Evolutionary conservation across 345 rosid genomes (phyloP), one percentile per base, ranked within the genome.

Genomic region (Nasturtium officinale): DNA sequence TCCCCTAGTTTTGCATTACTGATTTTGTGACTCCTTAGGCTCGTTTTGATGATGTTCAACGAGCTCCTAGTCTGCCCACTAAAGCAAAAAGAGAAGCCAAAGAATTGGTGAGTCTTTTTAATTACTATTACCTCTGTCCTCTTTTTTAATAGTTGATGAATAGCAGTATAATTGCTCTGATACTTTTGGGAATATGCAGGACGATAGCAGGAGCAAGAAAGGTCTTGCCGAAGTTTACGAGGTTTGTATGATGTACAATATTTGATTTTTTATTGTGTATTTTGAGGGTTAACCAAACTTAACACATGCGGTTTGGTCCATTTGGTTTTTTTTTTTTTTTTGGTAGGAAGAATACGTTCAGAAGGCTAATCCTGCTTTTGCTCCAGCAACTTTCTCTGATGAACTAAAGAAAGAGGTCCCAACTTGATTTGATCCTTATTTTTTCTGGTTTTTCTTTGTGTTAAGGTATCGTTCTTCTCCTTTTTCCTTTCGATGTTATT

Each of bases 201-300:
- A 95, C 57, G 98, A 95, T 47, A 90, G 77, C 73, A 95, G 90
- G 80, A 95, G 96, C 85, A 91, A 90, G 83, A 90, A 84, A 84
- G 93, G 98, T 77, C 96, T 95, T 40, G 99, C 90, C 17, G 96
- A 95, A 82, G 82, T 95, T 79, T 95, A 95, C 69, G 99, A 91
- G 99, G 99, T 93, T 80, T 73, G 94, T 77, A 30, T 37, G n/a
- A 62, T 48, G 5, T 29, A 46, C 54, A 33, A 38, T 40, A 6
- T 12, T 11, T 45, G 16, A 40, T 55, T 69, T 12, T 25, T 62
- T 62, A 40, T 43, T 52, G 29, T 13, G 13, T 23, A 7, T 42
- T 25, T 51, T 12, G 60, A 47, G 56, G 7, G 72, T 42, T 7
- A 56, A 64, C 67, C 47, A 35, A 56, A 53, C 51, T 61, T 50